phyloP scores from a whole-genome alignment of 495 filamentous ascomycete genomes.

The Penicillium silybi region DNA sequence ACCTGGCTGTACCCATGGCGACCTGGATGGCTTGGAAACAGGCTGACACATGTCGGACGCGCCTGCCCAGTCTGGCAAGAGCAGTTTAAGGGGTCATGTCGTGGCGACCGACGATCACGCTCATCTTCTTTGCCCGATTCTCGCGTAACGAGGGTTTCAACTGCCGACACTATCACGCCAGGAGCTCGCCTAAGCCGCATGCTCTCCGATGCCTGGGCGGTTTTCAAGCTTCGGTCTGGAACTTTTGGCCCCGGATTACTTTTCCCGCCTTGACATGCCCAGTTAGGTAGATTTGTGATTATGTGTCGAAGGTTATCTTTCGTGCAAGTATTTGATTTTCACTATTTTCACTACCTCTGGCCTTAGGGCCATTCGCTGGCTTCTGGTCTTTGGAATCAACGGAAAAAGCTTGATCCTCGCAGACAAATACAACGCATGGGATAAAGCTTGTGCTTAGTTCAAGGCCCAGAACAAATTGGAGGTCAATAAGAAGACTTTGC shows the following conservation, averaged over 20 bases:
- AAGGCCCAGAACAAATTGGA: background rate
- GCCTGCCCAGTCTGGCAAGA: conserved; percentile 3
- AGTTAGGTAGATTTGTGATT: background rate
- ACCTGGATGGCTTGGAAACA: conserved; percentile 23
- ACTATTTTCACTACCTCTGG: too few species aligned
- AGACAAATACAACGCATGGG: background rate
- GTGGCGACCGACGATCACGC: background rate
- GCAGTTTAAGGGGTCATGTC: background rate
- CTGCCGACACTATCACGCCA: conserved; percentile 2
- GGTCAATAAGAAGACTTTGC: background rate
- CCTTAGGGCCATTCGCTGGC: background rate
- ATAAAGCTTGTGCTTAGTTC: background rate
- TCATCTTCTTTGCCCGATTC: background rate
- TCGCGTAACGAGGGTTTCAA: conserved; percentile 6
- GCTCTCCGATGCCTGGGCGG: background rate
- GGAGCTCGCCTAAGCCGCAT: conserved; percentile 9
- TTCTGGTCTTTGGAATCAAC: background rate
- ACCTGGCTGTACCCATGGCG: conserved; percentile 6
- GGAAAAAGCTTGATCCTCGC: background rate
- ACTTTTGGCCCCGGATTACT: background rate
- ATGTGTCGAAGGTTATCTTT: background rate
- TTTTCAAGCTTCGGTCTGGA: conserved; percentile 8
- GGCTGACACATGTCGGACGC: conserved; percentile 11
- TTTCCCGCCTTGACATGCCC: conserved; percentile 1
- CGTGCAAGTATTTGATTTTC: background rate